Conservation (phyloP, 2,329 filamentous ascomycete genomes). For the Ceratocystis ficicola region DNA sequence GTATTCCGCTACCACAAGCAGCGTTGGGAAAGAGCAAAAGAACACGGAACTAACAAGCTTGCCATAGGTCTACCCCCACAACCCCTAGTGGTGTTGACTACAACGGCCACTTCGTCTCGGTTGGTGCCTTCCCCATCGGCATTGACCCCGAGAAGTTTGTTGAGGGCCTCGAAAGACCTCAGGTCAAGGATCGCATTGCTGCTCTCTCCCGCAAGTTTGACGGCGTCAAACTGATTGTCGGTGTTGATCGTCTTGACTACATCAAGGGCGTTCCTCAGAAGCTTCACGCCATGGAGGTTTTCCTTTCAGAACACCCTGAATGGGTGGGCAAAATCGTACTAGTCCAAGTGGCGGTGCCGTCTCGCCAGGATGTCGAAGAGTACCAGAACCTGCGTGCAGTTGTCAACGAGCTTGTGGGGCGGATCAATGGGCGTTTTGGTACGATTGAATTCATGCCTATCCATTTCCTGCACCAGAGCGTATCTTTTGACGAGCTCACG, state of each 20-base stretch:
- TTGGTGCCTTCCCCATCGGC: conserved; percentile 93
- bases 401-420: conserved; percentile 90
- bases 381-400: conserved; percentile 93
- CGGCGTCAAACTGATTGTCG: conserved; percentile 90
- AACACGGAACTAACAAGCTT: neutral
- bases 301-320: conserved; percentile 90
- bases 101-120: conserved; percentile 74
- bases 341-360: conserved; percentile 90
- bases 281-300: conserved; percentile 88
- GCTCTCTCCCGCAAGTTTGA: conserved; percentile 82
- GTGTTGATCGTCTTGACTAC: conserved; percentile 92
- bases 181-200: conserved; percentile 77
- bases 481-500: conserved; percentile 87
- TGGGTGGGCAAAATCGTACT: conserved; percentile 97
- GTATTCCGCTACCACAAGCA: conserved; percentile 25
- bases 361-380: conserved; percentile 89
- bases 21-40: neutral
- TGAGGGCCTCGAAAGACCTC: conserved; percentile 72
- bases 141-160: conserved; percentile 96
- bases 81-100: conserved; percentile 91
- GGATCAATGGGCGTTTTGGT: conserved; percentile 94
- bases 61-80: conserved; percentile 50
- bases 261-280: conserved; percentile 99
- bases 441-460: conserved; percentile 98
- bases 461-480: conserved; percentile 94